Evolutionary conservation across 495 filamentous ascomycete species (phyloP), one percentile per base, ranked within the genome.

Genomic region (Hypoxylon subgilvum): DNA sequence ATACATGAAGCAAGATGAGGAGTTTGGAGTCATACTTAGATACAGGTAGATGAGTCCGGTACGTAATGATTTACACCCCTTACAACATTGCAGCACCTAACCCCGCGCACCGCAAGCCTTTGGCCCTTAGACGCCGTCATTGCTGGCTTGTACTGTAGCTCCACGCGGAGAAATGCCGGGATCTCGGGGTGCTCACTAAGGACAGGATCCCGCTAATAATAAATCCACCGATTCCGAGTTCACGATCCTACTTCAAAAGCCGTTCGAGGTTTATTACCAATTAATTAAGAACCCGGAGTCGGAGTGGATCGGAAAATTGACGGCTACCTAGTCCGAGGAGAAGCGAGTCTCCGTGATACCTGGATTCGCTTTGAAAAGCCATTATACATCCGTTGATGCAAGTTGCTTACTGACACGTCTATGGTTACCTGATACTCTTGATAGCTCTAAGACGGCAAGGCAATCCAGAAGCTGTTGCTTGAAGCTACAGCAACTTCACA

Each of bases 101-200:
- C 60, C 67, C 67, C 67, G 67, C 63, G 67, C 66, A 58, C 63
- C 63, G 63, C 59, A 45, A 30, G 27, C 32, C 43, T 40, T 40
- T 51, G 60, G n/a, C n/a, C 36, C 36, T 35, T 54, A 38, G 49
- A 50, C 53, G 49, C 54, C 42, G 48, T 63, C 54, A 45, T 52
- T 40, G 40, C 12, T 14, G 41, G 34, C 41, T 34, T 18, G 16
- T 27, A 53, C 40, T 18, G 16, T 27, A 53, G 43, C 28, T 58
- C 61, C 31, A 54, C 49, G 52, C 67, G 67, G 67, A 57, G 64
- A 69, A 53, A 69, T 58, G 21, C 67, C 67, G 67, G 67, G 47
- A 69, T 50, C 64, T 69, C 67, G 67, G 67, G 0, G 45, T 67
- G n/a, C 50, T 49, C 22, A 17, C 14, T 32, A 16, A 21, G 7